Evolutionary conservation across 768 basidiomycete genomes (phyloP), one percentile per base, ranked within the genome.

Genomic region (Chiua virens): DNA sequence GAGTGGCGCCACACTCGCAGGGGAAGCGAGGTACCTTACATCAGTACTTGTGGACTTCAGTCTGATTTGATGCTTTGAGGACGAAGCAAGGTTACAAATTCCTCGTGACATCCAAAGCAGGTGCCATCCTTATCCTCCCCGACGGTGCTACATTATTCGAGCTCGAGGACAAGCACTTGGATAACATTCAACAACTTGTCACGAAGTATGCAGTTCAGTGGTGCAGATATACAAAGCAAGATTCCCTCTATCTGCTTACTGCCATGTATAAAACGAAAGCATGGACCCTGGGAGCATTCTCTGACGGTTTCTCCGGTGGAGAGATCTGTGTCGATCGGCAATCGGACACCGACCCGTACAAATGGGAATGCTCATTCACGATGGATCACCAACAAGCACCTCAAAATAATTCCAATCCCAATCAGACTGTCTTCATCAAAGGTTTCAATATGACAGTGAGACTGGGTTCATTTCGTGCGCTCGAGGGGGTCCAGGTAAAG

Each of bases 111-210:
- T 23, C 50, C 14, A 11, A 30, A 13, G 57, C 62, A 52, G 68
- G 64, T 9, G 64, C 71, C 11, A 52, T 69, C 11, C 50, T 71
- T 0, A 45, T 64, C 5, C 59, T 71, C 39, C 68, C 71, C 6
- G 50, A 63, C 10, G 71, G 67, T 9, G 60, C 63, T 4, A 43
- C 32, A 17, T 50, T 49, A 23, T 48, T 52, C 23, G 55, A 62
- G 20, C 50, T 66, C 20, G 25, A 32, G 15, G 10, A 60, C 68
- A 28, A 41, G 49, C 18, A 47, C 30, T 10, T 30, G 11, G 30
- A 30, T 30, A 14, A 30, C 11, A 30, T 30, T 30, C 30, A 30
- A 13, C 11, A 57, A 20, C 58, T 61, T n/a, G 64, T 63, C 0
- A 41, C 40, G 15, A 11, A 45, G 10, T 34, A 59, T 40, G 67